Evolutionary conservation across 129 eudicot species (phyloP).

Genomic region (Ambrosia artemisiifolia): DNA sequence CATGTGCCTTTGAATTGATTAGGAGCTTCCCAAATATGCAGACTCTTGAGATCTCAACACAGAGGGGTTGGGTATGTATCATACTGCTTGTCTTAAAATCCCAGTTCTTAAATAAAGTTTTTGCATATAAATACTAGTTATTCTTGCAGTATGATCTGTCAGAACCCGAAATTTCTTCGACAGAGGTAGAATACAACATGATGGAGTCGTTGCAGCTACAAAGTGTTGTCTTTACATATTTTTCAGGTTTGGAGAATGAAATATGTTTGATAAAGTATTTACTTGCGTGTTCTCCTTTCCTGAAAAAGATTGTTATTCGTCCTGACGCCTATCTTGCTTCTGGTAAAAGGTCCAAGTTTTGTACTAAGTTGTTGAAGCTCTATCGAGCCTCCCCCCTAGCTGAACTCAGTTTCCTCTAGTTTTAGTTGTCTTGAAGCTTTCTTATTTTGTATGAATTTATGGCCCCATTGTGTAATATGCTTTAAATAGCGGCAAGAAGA

Average conservation of each 20-base stretch:
- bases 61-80: neutral
- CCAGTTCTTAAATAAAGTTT: neutral
- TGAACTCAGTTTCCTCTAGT: neutral
- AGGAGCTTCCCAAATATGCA: conserved; percentile 10
- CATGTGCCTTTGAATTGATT: conserved; percentile 3
- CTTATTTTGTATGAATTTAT: no score
- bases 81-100: neutral
- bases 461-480: no score
- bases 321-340: neutral
- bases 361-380: conserved; percentile 5
- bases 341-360: no score
- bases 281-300: conserved; percentile 5
- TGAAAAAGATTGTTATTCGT: conserved; percentile 1
- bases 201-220: neutral
- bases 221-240: neutral
- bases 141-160: neutral
- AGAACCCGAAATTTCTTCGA: neutral
- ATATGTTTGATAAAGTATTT: conserved; percentile 10
- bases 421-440: neutral
- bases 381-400: neutral
- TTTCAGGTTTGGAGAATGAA: neutral
- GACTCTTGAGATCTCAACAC: conserved; percentile 1
- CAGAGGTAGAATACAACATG: neutral
- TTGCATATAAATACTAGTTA: neutral
- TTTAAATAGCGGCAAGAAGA: no score